Percentiles rank a stretch among this genome's conserved stretches.
Evolutionary conservation across 2,329 filamentous ascomycete genomes (phyloP).

Genomic region (Rugonectria rugulosa): DNA sequence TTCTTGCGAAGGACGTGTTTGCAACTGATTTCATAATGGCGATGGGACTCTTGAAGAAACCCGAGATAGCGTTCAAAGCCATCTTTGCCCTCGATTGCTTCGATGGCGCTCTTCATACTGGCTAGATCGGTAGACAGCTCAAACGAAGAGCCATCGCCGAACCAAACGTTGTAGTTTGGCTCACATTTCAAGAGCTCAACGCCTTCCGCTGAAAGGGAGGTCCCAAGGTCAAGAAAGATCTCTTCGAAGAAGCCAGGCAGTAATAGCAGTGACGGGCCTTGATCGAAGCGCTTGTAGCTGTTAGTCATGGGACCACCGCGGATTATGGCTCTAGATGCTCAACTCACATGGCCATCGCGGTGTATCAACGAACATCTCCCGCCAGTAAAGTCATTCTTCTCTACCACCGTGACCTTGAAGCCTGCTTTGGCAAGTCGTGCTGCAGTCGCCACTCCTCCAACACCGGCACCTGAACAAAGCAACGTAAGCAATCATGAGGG

Average conservation of each 20-base stretch:
- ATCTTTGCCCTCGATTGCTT: slow-evolving; percentile 75
- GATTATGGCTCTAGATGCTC: too few species aligned
- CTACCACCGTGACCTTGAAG: slow-evolving; percentile 76
- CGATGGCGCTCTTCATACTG: slow-evolving; percentile 75
- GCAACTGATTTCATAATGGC: slow-evolving; percentile 74
- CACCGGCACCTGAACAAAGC: slow-evolving; percentile 65
- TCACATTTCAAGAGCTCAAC: slow-evolving; percentile 75
- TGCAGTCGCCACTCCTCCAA: slow-evolving; percentile 75
- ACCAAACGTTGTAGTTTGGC: slow-evolving; percentile 79
- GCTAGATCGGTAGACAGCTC: slow-evolving; percentile 71
- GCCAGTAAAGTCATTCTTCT: slow-evolving; percentile 78
- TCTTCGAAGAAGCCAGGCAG: slow-evolving; percentile 75
- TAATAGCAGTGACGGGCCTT: slow-evolving; percentile 77
- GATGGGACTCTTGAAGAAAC: slow-evolving; percentile 72
- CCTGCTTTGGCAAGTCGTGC: slow-evolving; percentile 76
- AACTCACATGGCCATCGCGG: slow-evolving; percentile 55
- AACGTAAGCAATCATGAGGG: not conserved
- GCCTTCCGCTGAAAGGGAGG: slow-evolving; percentile 70
- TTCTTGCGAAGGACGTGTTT: slow-evolving; percentile 72
- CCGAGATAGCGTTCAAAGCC: slow-evolving; percentile 74
- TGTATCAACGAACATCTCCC: slow-evolving; percentile 74
- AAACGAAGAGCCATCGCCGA: slow-evolving; percentile 71
- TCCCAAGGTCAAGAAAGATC: slow-evolving; percentile 73
- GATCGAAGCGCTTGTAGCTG: slow-evolving; percentile 68
- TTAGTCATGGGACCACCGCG: rapidly evolving